These are phyloP conservation scores for Mytilinidion resinicola DNA, from an alignment of 495 filamentous ascomycete species.

Conservation along the genomic window DNA sequence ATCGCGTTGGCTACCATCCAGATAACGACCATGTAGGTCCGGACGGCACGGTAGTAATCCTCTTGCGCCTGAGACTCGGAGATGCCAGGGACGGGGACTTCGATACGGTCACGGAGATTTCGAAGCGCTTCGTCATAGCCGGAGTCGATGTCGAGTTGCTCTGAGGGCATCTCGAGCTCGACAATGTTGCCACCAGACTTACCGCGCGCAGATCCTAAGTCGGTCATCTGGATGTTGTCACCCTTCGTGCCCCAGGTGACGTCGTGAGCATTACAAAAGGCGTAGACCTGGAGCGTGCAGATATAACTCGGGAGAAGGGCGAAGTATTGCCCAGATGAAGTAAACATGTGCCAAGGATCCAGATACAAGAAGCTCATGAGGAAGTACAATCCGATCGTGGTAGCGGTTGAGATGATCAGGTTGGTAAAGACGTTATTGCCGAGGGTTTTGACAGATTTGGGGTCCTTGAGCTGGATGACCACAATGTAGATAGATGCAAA, in stretches of 20 bases:
- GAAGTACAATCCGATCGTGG: slow-evolving; percentile 92
- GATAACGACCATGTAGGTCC: slow-evolving; percentile 96
- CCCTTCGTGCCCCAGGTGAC: slow-evolving; percentile 99
- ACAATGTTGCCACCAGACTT: slow-evolving; percentile 68
- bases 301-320: slow-evolving; percentile 87
- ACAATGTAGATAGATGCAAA: slow-evolving; percentile 85
- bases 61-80: slow-evolving; percentile 84
- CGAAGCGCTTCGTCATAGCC: slow-evolving; percentile 96
- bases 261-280: slow-evolving; percentile 99
- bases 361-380: slow-evolving; percentile 92
- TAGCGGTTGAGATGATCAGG: slow-evolving; percentile 80
- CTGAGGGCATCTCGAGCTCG: slow-evolving; percentile 91
- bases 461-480: slow-evolving; percentile 62
- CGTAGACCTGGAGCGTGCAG: slow-evolving; percentile 96
- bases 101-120: slow-evolving; percentile 88
- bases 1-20: slow-evolving; percentile 94
- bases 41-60: slow-evolving; percentile 96
- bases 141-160: slow-evolving; percentile 96
- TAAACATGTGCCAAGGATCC: slow-evolving; percentile 99
- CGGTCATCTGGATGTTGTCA: slow-evolving; percentile 87
- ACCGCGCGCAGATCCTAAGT: slow-evolving; percentile 72
- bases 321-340: slow-evolving; percentile 88
- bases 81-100: slow-evolving; percentile 56
- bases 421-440: slow-evolving; percentile 90
- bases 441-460: slow-evolving; percentile 46